Percentiles rank a stretch among this genome's conserved stretches.
Evolutionary conservation across 176 grass and related monocot genomes (phyloP).

Genomic region (Echinochloa phyllopogon): DNA sequence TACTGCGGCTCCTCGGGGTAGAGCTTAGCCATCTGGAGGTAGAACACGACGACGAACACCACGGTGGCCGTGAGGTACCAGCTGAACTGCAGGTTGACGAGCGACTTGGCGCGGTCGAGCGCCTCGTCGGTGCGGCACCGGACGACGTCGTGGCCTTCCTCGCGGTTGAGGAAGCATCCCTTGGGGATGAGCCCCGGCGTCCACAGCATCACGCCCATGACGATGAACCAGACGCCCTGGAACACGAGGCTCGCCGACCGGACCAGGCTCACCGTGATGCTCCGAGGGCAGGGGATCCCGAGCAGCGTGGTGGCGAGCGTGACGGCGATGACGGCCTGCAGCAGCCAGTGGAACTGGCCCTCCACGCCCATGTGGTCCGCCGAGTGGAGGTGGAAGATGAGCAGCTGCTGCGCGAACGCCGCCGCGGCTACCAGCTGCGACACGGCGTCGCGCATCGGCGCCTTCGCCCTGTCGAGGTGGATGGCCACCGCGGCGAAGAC

Average conservation of each 20-base stretch:
- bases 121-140: slow-evolving; percentile 71
- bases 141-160: slow-evolving; percentile 80
- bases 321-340: slow-evolving; percentile 75
- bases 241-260: slow-evolving; percentile 75
- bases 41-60: slow-evolving; percentile 64
- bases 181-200: slow-evolving; percentile 74
- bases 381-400: slow-evolving; percentile 87
- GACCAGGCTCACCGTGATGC: slow-evolving; percentile 69
- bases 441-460: slow-evolving; percentile 57
- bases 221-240: slow-evolving; percentile 81
- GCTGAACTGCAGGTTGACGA: slow-evolving; percentile 96
- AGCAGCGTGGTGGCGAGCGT: slow-evolving; percentile 72
- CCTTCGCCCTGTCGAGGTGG: slow-evolving; percentile 56
- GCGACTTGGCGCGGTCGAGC: slow-evolving; percentile 72
- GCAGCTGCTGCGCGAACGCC: slow-evolving; percentile 80
- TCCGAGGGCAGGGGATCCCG: slow-evolving; percentile 57
- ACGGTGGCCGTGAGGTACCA: slow-evolving; percentile 73
- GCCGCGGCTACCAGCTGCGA: slow-evolving; percentile 58
- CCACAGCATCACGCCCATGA: slow-evolving; percentile 96
- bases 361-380: slow-evolving; percentile 92
- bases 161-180: slow-evolving; percentile 77
- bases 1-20: slow-evolving; percentile 80
- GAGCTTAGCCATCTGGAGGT: slow-evolving; percentile 52
- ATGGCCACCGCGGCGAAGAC: slow-evolving; percentile 72
- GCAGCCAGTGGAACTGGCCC: slow-evolving; percentile 83